Conservation (phyloP, 2,329 filamentous ascomycete genomes). For the Colletotrichum liriopes region DNA sequence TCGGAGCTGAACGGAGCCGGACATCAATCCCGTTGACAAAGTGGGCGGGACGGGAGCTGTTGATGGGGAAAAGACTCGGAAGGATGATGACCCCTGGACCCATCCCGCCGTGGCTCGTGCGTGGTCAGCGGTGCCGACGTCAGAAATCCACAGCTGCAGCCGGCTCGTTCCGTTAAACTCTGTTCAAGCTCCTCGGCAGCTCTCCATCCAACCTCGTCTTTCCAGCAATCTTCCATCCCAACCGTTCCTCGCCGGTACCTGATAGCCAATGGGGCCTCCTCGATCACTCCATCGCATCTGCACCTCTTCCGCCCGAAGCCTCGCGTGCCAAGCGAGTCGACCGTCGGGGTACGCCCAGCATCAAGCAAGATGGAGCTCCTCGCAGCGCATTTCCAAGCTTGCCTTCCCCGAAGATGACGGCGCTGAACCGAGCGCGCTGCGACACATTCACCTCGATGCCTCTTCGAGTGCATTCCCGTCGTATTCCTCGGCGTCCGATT, state of each 20-base stretch:
- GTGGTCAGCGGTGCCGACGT: constrained; percentile 7
- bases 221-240: not conserved
- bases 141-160: constrained; percentile 1
- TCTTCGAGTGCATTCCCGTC: constrained; percentile 1
- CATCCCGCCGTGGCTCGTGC: constrained; percentile 12
- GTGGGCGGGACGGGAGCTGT: not conserved
- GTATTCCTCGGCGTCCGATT: constrained; percentile 36
- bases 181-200: constrained; percentile 26
- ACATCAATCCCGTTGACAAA: not conserved
- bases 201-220: constrained; percentile 6
- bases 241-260: not conserved
- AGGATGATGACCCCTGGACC: constrained; percentile 5
- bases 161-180: constrained; percentile 35
- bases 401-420: constrained; percentile 29
- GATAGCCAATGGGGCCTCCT: constrained; percentile 18
- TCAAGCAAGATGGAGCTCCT: constrained; percentile 34
- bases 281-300: not conserved
- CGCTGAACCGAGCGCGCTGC: constrained; percentile 28
- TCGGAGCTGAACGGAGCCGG: not conserved
- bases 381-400: constrained; percentile 8
- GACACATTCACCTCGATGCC: constrained; percentile 37
- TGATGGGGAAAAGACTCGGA: not conserved
- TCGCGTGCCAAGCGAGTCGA: not conserved
- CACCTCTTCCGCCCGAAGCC: not conserved
- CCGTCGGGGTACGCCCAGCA: not conserved